phyloP scores from a whole-genome alignment of 164 flowering plant genomes.

The Euptelea pleiosperma region DNA sequence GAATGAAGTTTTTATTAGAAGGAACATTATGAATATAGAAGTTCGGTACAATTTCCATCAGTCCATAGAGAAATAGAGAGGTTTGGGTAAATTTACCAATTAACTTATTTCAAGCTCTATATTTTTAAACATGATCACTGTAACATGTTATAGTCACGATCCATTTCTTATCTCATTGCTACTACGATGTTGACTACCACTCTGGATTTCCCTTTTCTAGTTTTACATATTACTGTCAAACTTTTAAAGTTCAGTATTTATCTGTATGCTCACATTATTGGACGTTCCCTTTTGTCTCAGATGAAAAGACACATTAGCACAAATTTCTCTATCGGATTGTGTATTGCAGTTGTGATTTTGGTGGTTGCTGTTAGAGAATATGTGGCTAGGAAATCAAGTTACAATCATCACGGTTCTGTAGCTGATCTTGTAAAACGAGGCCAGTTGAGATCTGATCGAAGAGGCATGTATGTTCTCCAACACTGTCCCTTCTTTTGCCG shows the following conservation, averaged over 20 bases:
- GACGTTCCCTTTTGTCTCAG: slow-evolving; percentile 32
- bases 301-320: slow-evolving; percentile 29
- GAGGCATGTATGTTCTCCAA: slow-evolving; percentile 92
- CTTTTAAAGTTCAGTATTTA: background rate
- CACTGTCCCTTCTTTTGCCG: slow-evolving; percentile 3
- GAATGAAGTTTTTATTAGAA: too few relatives aligned
- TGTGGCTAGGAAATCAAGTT: slow-evolving; percentile 39
- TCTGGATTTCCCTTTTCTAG: too few relatives aligned
- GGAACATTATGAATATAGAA: too few relatives aligned
- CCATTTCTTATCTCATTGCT: too few relatives aligned
- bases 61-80: too few relatives aligned
- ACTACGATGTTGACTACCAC: too few relatives aligned
- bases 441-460: slow-evolving; percentile 91
- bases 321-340: slow-evolving; percentile 42
- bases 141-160: too few relatives aligned
- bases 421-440: slow-evolving; percentile 97
- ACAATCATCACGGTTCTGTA: slow-evolving; percentile 69
- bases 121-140: too few relatives aligned
- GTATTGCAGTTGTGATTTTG: slow-evolving; percentile 42
- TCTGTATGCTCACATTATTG: background rate
- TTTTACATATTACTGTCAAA: background rate
- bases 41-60: too few relatives aligned
- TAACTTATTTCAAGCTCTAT: too few relatives aligned
- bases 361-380: slow-evolving; percentile 45
- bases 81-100: too few relatives aligned